Evolutionary conservation across 1,139 yeast genomes (phyloP), one percentile per base, ranked within the genome.

Genomic region (Taphrina deformans): DNA sequence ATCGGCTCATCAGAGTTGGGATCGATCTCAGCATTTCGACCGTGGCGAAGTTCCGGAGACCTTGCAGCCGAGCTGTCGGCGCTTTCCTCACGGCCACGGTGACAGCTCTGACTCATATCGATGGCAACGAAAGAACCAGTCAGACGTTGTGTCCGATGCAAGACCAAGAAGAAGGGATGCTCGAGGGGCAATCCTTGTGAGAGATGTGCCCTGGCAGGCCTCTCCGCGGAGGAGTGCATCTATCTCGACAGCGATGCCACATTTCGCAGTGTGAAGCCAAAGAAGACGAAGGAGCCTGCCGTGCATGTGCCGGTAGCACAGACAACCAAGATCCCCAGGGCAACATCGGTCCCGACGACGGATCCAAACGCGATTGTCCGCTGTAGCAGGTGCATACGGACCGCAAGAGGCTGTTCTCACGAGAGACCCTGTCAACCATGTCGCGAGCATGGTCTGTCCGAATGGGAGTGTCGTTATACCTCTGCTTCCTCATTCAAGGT

Each of bases 131-230:
- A 48, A 33, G 63, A 59, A 38, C 63, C 63, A n/a, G 46, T 59
- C 40, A 35, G 55, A 35, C 55, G 63, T 14, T 59, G 63, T 40
- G 63, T 59, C 16, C 29, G 63, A 9, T 59, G 63, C 56, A 59
- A 59, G 29, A 51, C 55, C 14, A 59, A 59, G 63, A 59, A 59
- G 51, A 59, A 59, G 63, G 63, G 63, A 41, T 59, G 63, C 46
- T 59, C 63, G 24, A 51, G 63, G 29, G 63, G 63, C 48, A 50
- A 27, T 38, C 63, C 63, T 2, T 59, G 63, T 29, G 63, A 59
- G 29, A 40, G 63, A 26, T 59, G 63, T 29, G 63, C 63, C 16
- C 18, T 59, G 48, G 63, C 63, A 18, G 63, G 63, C 29, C 48
- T 59, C 26, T 40, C 51, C 27, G 56, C 63, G 16, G 63, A 35